Evolutionary conservation across 352 stramenopile genomes (phyloP).

Genomic region (Phytophthora meadii): DNA sequence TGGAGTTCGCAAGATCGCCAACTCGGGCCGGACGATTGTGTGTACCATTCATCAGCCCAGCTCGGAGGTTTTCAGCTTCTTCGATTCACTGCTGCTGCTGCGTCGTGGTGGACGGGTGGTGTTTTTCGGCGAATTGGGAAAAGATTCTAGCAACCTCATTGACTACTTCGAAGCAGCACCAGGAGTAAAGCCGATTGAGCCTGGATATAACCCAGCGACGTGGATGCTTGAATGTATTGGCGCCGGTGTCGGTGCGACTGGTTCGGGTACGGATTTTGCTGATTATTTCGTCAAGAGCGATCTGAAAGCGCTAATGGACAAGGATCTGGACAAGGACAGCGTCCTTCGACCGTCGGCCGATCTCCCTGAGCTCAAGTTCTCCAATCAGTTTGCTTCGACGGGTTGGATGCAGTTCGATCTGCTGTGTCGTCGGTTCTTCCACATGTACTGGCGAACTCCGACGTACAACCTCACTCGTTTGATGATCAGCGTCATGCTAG

Average conservation of each 20-base stretch:
- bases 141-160: conserved; percentile 54
- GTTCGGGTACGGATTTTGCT: conserved; percentile 45
- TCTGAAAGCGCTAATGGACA: conserved; percentile 43
- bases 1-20: conserved; percentile 88
- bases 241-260: conserved; percentile 38
- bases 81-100: conserved; percentile 88
- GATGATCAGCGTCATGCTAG: conserved; percentile 73
- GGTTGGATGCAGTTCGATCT: conserved; percentile 39
- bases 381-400: conserved; percentile 41
- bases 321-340: conserved; percentile 51
- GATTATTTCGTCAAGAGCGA: conserved; percentile 48
- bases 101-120: conserved; percentile 56
- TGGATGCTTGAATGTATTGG: conserved; percentile 91
- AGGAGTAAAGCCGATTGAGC: conserved; percentile 56
- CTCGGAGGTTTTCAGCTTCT: conserved; percentile 89
- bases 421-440: conserved; percentile 66
- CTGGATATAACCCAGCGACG: conserved; percentile 90
- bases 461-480: conserved; percentile 86
- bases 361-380: conserved; percentile 51
- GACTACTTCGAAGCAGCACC: conserved; percentile 59
- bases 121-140: conserved; percentile 66
- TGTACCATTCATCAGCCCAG: conserved; percentile 94
- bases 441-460: conserved; percentile 84
- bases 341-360: conserved; percentile 39
- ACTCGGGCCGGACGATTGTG: conserved; percentile 77